Evolutionary conservation across 2,329 filamentous ascomycete species (phyloP), one percentile per base, ranked within the genome.

Genomic region (Alternaria consortialis): DNA sequence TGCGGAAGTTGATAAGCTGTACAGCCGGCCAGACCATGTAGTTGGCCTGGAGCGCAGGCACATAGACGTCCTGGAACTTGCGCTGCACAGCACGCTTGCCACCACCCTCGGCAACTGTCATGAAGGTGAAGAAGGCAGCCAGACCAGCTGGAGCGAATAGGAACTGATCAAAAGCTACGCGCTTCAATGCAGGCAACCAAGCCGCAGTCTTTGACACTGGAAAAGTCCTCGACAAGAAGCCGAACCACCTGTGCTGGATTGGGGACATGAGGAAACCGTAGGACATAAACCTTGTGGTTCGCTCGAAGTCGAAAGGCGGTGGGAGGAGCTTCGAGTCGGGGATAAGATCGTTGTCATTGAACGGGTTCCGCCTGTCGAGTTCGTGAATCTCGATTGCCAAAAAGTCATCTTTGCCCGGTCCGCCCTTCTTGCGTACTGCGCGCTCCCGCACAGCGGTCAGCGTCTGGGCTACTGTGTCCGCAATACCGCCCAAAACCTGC

Each of bases 191-290:
- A 32, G 93, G 93, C 2, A 84, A 82, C 51, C 93, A 90, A 70
- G 87, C 87, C 23, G 67, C 66, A 11, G 84, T 86, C 83, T 94
- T 93, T 53, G 90, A 91, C 52, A 97, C 89, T 5, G 95, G 95
- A 74, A 99, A 99, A 9, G 88, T 85, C 67, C 84, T 85, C 34
- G 89, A 91, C 65, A 99, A 83, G 79, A 97, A 94, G 53, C 88
- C 87, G 81, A 98, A 98, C 95, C 95, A 99, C 77, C 92, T 90
- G 82, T 97, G 97, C 79, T 98, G 94, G 32, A 97, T 73, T 0
- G 95, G 95, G 5, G 95, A 93, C 93, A 98, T 97, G 75, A 91
- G 87, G 82, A 98, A 97, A 76, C 93, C 93, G 79, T 98, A 99
- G 5, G 92, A 91, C 93, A 98, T 97, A 83, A 98, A 99, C 48